Base-by-base conservation (phyloP, 805 yeast genomes). In the Scheffersomyces coipomensis region DNA sequence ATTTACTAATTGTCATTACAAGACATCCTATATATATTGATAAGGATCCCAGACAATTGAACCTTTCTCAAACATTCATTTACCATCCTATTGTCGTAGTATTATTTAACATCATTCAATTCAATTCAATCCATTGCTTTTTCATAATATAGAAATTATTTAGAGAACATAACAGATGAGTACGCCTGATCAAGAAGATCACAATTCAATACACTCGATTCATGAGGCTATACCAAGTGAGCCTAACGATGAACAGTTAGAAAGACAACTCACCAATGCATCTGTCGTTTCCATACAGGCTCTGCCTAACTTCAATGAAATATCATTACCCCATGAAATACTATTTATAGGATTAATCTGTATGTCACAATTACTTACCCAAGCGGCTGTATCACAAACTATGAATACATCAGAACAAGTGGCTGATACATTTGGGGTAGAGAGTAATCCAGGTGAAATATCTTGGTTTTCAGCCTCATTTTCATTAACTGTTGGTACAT, bases 401-500 rank as follows among this genome's bases (percentile, higher is more conserved):
- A 51, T 58, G 38, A 47, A 46, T 12, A 45, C 56, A 3, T 38
- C 48, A 2, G 31, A 40, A 3, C 35, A 42, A 4, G 51, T 64
- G 4, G 60, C 53, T 10, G 33, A 38, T 9, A 49, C 53, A 9
- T 63, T 62, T 35, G 48, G 46, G 2, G 64, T 63, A 3, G 48
- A 34, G 16, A 52, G 47, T 33, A 21, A 35, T 11, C 50, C 59
- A 1, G 66, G 70, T 3, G 63, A 62, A 35, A 47, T 56, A 8
- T 52, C 66, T 6, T 64, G 70, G 69, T 64, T 64, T 37, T 44
- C 65, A 0, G 65, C 68, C 1, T 48, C 66, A 1, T 62, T 52
- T 32, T 58, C 68, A 3, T 47, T 64, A 32, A 61, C 66, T 1
- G 66, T 61, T 13, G 70, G 70, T 12, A 62, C 69, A 2, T 64